Percentiles rank a stretch among this genome's conserved stretches.
Evolutionary conservation across 805 yeast genomes (phyloP).

Genomic region (Nakazawaea sp.): DNA sequence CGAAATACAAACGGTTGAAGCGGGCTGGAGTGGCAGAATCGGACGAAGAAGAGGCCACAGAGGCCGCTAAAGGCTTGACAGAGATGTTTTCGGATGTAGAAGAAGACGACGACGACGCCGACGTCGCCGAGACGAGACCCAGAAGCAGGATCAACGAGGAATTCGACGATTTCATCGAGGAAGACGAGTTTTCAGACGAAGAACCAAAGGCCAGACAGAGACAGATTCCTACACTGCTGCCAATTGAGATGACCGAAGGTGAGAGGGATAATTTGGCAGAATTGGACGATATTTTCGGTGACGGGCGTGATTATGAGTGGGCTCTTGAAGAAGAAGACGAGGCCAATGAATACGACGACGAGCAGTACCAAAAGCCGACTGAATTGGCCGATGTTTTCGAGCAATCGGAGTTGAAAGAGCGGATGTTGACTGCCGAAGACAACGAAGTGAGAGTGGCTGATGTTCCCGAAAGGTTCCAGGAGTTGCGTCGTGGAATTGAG

Average conservation of each 20-base stretch:
- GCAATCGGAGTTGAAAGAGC: constrained; percentile 84
- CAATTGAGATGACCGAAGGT: constrained; percentile 31
- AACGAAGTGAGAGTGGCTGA: constrained; percentile 81
- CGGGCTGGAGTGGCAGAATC: constrained; percentile 26
- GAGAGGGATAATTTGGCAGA: constrained; percentile 92
- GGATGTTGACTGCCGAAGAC: constrained; percentile 88
- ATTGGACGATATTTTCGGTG: constrained; percentile 91
- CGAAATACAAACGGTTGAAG: constrained; percentile 76
- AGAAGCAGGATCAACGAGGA: constrained; percentile 50
- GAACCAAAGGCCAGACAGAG: constrained; percentile 45
- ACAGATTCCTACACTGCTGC: constrained; percentile 15
- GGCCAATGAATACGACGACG: constrained; percentile 43
- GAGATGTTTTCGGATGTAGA: constrained; percentile 69
- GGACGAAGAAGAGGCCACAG: constrained; percentile 13
- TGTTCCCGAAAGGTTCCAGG: constrained; percentile 88
- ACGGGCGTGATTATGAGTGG: constrained; percentile 97
- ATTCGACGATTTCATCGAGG: constrained; percentile 95
- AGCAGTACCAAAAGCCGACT: constrained; percentile 28
- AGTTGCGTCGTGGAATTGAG: constrained; percentile 58
- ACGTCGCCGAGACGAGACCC: constrained; percentile 24
- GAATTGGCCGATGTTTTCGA: constrained; percentile 88
- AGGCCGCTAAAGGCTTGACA: constrained; percentile 36
- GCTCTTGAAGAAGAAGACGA: constrained; percentile 87
- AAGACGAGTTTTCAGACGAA: constrained; percentile 91
- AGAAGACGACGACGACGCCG: constrained; percentile 22